Conservation (phyloP, 495 filamentous ascomycete genomes). For the Podospora conica region DNA sequence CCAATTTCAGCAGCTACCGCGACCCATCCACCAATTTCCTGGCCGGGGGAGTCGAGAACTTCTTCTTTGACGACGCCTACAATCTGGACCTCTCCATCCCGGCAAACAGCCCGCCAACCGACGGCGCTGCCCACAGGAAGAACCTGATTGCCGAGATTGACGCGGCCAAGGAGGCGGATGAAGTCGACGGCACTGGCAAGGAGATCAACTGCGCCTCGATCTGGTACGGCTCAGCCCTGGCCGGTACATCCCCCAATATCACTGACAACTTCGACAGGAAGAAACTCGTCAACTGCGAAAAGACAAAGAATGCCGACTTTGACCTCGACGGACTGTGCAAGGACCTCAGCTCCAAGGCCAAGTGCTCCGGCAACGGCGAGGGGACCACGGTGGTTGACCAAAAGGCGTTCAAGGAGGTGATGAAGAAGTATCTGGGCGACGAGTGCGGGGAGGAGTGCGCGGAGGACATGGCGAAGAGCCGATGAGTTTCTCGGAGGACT, state of each 20-base stretch:
- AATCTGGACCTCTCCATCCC: constrained; percentile 63
- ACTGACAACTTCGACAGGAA: constrained; percentile 57
- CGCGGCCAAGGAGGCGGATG: constrained; percentile 59
- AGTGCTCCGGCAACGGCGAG: constrained; percentile 81
- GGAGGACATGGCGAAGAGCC: not conserved
- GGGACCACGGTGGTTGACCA: constrained; percentile 68
- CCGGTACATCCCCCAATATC: not conserved
- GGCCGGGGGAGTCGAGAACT: constrained; percentile 23
- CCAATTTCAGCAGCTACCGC: constrained; percentile 84
- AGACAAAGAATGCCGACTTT: constrained; percentile 78
- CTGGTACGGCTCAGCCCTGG: constrained; percentile 55
- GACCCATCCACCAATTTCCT: constrained; percentile 77
- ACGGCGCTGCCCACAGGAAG: constrained; percentile 47
- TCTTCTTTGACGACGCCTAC: constrained; percentile 63
- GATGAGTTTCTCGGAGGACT: not conserved
- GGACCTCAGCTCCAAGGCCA: constrained; percentile 92
- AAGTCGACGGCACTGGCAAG: constrained; percentile 52
- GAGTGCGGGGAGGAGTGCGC: constrained; percentile 1
- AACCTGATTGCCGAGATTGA: constrained; percentile 72
- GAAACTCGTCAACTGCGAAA: constrained; percentile 78
- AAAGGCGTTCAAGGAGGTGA: constrained; percentile 76
- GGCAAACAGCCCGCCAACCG: constrained; percentile 60
- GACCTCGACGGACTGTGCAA: constrained; percentile 90
- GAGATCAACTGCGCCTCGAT: constrained; percentile 84
- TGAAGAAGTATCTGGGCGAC: constrained; percentile 50